Percentiles rank a stretch among this genome's conserved stretches.
Evolutionary conservation across 2,329 filamentous ascomycete species (phyloP).

Genomic region (Penicillium sp.): DNA sequence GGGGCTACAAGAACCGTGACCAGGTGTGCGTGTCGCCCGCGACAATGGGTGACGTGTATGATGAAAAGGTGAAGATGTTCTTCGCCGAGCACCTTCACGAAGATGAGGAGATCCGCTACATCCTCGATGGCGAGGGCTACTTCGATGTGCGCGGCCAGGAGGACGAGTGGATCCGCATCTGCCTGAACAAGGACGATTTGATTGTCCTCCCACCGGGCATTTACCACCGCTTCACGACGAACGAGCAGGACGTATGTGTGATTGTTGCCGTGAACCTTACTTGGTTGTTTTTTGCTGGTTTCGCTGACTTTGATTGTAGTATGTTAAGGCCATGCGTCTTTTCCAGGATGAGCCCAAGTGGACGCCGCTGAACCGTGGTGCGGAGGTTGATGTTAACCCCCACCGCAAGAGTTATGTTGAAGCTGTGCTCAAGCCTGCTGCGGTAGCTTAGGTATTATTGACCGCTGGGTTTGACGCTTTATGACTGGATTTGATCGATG

Average conservation of each 20-base stretch:
- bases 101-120: constrained; percentile 97
- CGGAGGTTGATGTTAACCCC: constrained; percentile 71
- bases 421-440: constrained; percentile 22
- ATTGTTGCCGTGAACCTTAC: background rate
- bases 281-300: background rate
- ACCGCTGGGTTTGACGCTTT: background rate
- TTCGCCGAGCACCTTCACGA: constrained; percentile 96
- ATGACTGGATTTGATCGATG: constrained; percentile 9
- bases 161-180: constrained; percentile 86
- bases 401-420: constrained; percentile 74
- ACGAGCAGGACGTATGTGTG: constrained; percentile 74
- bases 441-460: constrained; percentile 17
- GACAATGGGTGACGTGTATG: constrained; percentile 80
- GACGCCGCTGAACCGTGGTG: constrained; percentile 81
- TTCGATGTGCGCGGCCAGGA: constrained; percentile 83
- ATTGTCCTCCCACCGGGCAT: constrained; percentile 93
- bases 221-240: constrained; percentile 95
- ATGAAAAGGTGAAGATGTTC: constrained; percentile 89
- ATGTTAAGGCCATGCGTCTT: constrained; percentile 89
- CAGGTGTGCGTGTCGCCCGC: constrained; percentile 83
- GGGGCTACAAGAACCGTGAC: constrained; percentile 91
- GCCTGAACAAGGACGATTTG: constrained; percentile 78
- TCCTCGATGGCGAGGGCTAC: constrained; percentile 80
- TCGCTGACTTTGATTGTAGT: constrained; percentile 53
- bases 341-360: constrained; percentile 99